Base-by-base conservation (phyloP, 306 rosid genomes). In the Castanea sativa region DNA sequence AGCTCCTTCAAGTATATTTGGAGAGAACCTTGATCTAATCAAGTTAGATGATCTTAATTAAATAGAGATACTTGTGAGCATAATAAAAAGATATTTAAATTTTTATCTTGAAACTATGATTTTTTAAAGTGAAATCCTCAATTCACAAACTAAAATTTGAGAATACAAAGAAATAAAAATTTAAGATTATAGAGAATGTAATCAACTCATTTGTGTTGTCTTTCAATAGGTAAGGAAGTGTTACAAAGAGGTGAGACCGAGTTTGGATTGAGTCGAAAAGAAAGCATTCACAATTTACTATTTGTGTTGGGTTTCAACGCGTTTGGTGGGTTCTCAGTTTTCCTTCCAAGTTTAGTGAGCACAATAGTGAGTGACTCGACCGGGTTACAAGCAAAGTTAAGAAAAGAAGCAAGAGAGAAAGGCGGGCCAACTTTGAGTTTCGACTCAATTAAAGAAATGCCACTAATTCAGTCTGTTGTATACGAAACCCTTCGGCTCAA, bases 301-400 rank as follows among this genome's bases (percentile, higher is more conserved):
- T 96, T 96, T 80, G 32, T 88, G 15, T 56, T 96, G 45, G 99
- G 99, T 25, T 96, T 96, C 93, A 93, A 96, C 38, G 88, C 97
- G 5, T 96, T 78, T 55, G 99, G 99, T 3, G 98, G 99, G 9
- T 96, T 96, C 75, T 82, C 97, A 13, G 23, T 96, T 56, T 93
- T 90, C 74, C 79, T 96, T 0, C 98, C 99, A 0, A 38, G 75
- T 73, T 79, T 96, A 23, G 55, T 96, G 49, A 78, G 77, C 0
- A 8, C 80, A 9, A 55, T 96, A 13, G 86, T 82, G 8, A 83
- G 71, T 15, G 89, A 86, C 87, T 10, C 69, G 19, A 85, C 87
- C 15, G 94, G 88, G 0, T 78, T 96, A 49, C 97, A 96, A 43
- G 82, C 85, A 20, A 79, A 82, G 71, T 33, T 96, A 6, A 82